Base-by-base conservation (phyloP, 805 yeast genomes). In the Candida incommunis region DNA sequence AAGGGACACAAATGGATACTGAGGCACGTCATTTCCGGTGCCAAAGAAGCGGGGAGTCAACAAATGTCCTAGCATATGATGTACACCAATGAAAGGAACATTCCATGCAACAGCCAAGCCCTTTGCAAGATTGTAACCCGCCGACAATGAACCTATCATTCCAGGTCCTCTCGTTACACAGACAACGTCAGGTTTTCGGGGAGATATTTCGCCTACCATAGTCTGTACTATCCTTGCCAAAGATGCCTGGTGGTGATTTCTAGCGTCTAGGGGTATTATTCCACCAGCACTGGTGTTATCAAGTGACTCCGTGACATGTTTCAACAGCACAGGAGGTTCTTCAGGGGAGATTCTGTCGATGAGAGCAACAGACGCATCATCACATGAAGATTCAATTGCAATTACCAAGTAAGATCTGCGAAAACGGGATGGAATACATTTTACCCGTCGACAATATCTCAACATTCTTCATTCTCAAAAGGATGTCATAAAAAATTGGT, bases 91-190 rank as follows among this genome's bases (percentile, higher is more conserved):
- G 18, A 85, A 55, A 0, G 96, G 96, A 4, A 67, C 72, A 13
- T 72, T 60, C 81, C 86, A 82, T 0, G 88, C 96, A 0, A 82
- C 64, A 1, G 87, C 66, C 11, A 92, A 65, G 0, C 97, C 98
- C 54, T 85, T 82, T 0, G 94, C 95, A 35, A 85, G 63, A 55
- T 83, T 92, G 22, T 82, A 67, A 1, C 96, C 94, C 0, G 85
- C 80, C 7, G 85, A 72, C 13, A 92, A 66, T 0, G 94, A 81
- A 0, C 96, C 96, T 5, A 78, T 74, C 96, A 92, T 86, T 0
- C 98, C 98, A 0, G 98, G 98, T 0, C 98, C 98, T 51, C 95
- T 66, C 0, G 98, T 92, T 3, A 81, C 95, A 60, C 95, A 82
- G 1, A 92, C 72, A 41, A 92, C 58, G 57, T 84, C 95, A 0